Evolutionary conservation across 208 protist species (phyloP).

Genomic region (Acanthamoeba triangularis): DNA sequence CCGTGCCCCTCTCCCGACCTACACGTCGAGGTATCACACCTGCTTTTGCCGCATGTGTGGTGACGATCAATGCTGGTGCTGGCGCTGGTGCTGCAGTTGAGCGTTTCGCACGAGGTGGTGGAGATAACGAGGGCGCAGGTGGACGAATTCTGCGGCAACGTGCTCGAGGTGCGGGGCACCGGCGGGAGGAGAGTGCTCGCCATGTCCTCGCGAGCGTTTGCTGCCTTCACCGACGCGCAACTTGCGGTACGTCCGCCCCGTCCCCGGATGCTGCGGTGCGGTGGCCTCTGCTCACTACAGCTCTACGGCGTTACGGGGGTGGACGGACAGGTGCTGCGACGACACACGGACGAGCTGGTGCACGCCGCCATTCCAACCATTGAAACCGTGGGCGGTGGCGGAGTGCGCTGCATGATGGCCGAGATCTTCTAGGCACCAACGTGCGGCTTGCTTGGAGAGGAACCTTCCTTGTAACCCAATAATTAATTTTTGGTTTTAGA

Average conservation of each 20-base stretch:
- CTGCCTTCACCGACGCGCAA: conserved; percentile 86
- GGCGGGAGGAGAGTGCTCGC: conserved; percentile 74
- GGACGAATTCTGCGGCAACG: conserved; percentile 88
- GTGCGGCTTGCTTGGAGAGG: too few species aligned
- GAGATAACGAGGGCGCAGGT: conserved; percentile 86
- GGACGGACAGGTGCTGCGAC: background rate
- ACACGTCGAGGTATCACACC: background rate
- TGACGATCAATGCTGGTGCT: background rate
- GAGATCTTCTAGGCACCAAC: conserved; percentile 81
- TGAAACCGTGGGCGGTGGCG: conserved; percentile 86
- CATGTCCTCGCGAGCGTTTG: conserved; percentile 76
- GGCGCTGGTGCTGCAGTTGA: background rate
- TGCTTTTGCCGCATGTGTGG: background rate
- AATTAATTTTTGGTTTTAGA: background rate
- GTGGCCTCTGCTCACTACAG: background rate
- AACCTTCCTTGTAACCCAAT: too few species aligned
- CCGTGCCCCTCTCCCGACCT: background rate
- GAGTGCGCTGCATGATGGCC: conserved; percentile 86
- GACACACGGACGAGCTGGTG: conserved; percentile 69
- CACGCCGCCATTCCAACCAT: conserved; percentile 82
- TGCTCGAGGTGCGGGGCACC: conserved; percentile 85
- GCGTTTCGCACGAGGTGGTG: conserved; percentile 81
- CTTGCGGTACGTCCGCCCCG: background rate
- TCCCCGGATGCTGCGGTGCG: background rate
- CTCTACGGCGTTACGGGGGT: background rate